A percentile compares a stretch with the other conserved stretches of the same genome.
These are phyloP conservation scores for Pachyrhizus erosus DNA, from an alignment of 306 rosid genomes.

Conservation along the genomic window DNA sequence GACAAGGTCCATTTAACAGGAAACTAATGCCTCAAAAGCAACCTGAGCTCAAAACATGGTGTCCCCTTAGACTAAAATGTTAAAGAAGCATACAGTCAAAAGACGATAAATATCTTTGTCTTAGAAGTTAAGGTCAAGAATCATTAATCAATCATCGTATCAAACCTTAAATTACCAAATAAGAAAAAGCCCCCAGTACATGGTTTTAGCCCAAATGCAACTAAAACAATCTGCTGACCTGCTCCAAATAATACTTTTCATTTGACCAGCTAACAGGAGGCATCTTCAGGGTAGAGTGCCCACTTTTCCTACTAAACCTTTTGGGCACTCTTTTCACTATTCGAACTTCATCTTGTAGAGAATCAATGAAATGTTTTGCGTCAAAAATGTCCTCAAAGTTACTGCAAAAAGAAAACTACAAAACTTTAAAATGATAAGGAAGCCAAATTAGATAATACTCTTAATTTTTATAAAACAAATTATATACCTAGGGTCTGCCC, in stretches of 20 bases:
- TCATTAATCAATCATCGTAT: conserved; percentile 16
- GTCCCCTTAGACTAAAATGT: conserved; percentile 8
- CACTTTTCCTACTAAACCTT: conserved; percentile 63
- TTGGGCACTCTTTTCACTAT: conserved; percentile 86
- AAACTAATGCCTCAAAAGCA: conserved; percentile 17
- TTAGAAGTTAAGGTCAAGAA: conserved; percentile 5
- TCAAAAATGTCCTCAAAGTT: conserved; percentile 87
- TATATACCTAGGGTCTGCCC: conserved; percentile 88
- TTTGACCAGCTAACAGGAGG: conserved; percentile 94
- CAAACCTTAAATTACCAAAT: conserved; percentile 9
- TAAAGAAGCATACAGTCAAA: conserved; percentile 11
- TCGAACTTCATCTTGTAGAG: conserved; percentile 81
- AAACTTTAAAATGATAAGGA: conserved; percentile 40
- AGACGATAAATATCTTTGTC: neutral
- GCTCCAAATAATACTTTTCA: conserved; percentile 75
- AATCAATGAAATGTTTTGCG: conserved; percentile 77
- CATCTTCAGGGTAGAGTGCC: conserved; percentile 58
- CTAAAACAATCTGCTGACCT: conserved; percentile 59
- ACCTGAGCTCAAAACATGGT: neutral
- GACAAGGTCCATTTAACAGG: neutral
- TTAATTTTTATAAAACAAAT: conserved; percentile 23
- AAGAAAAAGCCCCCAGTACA: neutral
- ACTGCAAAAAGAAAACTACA: conserved; percentile 53
- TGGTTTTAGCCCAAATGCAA: neutral
- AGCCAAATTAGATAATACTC: conserved; percentile 20